Evolutionary conservation across 2,329 filamentous ascomycete genomes (phyloP), one percentile per base, ranked within the genome.

Genomic region (Microdochium paspali): DNA sequence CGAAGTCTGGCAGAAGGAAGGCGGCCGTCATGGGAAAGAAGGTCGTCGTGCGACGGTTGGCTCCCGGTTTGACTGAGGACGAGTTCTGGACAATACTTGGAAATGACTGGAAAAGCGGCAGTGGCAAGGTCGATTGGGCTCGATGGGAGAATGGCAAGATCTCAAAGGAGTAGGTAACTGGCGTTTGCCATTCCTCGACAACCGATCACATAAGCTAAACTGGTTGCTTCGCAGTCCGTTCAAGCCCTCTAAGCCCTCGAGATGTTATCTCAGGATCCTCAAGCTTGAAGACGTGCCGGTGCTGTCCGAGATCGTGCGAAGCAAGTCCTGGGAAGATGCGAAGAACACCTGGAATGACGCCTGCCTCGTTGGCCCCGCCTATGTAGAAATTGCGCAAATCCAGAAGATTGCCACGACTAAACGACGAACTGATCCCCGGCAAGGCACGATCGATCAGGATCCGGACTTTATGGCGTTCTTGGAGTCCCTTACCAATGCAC

Each of bases 391-490:
- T 58, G 82, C 90, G 18, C 79, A 85, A 1, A 95, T 90, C 68
- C 87, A 88, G 54, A 90, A 90, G 58, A 79, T 89, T 1, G 89
- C 91, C 1, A 80, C 79, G 50, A 79, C 75, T 30, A 88, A 87
- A 62, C 79, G 80, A 45, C 82, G 89, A 28, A 79, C 81, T 47
- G 93, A 98, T 70, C 81, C 82, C 46, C 83, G 90, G 13, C 88
- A 95, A 63, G 93, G 91, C 46, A 95, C 90, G 3, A 97, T 98
- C 55, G 93, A 98, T 58, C 90, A 95, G 62, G 93, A 98, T 59
- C 82, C 88, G 0, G 93, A 97, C 57, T 98, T 96, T 58, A 94
- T 96, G 71, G 82, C 84, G 24, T 98, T 97, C 62, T 76, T 98
- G 7, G 87, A 94, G 63, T 85, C 80, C 47, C 76, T 97, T 44